Percentiles rank a stretch among this genome's conserved stretches.
Evolutionary conservation across 768 basidiomycete genomes (phyloP).

Genomic region (Ephemerocybe angulata): DNA sequence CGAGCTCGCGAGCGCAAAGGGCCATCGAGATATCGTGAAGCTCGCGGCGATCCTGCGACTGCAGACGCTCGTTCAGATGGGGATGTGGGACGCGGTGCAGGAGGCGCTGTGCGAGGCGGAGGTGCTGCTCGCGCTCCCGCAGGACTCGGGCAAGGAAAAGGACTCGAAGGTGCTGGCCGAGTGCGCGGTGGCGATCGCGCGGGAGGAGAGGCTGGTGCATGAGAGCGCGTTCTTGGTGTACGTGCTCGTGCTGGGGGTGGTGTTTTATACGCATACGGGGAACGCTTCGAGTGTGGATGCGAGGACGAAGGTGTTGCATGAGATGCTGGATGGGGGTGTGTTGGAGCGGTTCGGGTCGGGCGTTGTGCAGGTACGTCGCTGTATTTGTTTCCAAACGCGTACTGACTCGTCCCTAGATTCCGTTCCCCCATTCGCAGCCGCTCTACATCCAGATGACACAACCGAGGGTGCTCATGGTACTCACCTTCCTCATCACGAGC

Average conservation of each 20-base stretch:
- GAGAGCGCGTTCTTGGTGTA: constrained; percentile 45
- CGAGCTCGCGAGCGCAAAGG: constrained; percentile 20
- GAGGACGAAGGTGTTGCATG: constrained; percentile 57
- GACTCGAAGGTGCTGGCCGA: constrained; percentile 7
- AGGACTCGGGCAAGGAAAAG: too few species aligned
- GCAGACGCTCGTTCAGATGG: constrained; percentile 50
- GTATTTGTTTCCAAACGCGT: constrained; percentile 13
- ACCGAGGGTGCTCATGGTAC: constrained; percentile 57
- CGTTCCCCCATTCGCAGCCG: constrained; percentile 36
- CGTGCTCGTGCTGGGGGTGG: constrained; percentile 55
- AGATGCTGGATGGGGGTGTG: constrained; percentile 60
- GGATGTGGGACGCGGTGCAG: constrained; percentile 50
- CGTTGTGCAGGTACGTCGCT: constrained; percentile 27
- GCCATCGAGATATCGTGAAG: constrained; percentile 42
- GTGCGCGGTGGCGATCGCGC: constrained; percentile 7
- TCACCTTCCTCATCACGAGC: constrained; percentile 66
- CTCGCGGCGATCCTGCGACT: constrained; percentile 56
- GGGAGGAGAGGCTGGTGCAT: constrained; percentile 13
- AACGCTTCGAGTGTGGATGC: constrained; percentile 42
- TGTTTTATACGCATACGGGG: constrained; percentile 62
- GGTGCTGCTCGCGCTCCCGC: constrained; percentile 36
- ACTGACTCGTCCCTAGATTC: constrained; percentile 26
- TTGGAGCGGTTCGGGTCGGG: constrained; percentile 36
- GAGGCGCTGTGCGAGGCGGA: constrained; percentile 50
- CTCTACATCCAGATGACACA: constrained; percentile 61